These are phyloP conservation scores for Peronospora tabacina DNA, from an alignment of 352 stramenopile species.

Conservation along the genomic window DNA sequence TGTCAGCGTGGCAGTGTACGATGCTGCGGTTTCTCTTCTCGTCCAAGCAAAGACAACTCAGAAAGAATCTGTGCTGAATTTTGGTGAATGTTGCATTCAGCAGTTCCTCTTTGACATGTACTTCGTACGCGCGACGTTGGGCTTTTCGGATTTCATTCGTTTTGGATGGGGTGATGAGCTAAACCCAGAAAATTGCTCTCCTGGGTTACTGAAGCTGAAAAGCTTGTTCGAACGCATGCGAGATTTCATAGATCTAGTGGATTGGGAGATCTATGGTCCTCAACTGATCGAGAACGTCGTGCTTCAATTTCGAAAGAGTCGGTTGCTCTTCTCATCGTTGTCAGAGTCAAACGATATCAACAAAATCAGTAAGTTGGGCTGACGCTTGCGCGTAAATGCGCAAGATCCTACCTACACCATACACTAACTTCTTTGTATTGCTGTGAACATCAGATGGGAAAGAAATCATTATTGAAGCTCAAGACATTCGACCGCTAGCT, in stretches of 20 bases:
- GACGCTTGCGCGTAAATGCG: background rate
- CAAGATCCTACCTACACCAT: too few relatives aligned
- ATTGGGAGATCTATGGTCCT: conserved; percentile 85
- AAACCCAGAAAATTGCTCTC: conserved; percentile 44
- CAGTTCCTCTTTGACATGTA: conserved; percentile 89
- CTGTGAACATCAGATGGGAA: conserved; percentile 54
- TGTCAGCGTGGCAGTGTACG: conserved; percentile 62
- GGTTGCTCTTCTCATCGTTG: conserved; percentile 78
- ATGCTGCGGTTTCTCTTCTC: conserved; percentile 53
- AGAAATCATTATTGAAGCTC: conserved; percentile 50
- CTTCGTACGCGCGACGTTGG: conserved; percentile 77
- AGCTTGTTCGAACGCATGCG: conserved; percentile 68
- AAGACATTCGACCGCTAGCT: conserved; percentile 59
- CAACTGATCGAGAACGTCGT: conserved; percentile 83
- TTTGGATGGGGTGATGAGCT: conserved; percentile 85
- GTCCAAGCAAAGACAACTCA: conserved; percentile 42
- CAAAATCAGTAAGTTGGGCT: conserved; percentile 62
- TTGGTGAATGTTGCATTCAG: conserved; percentile 76
- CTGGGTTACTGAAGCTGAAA: conserved; percentile 47
- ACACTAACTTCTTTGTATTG: conserved; percentile 12
- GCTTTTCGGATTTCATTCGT: conserved; percentile 80
- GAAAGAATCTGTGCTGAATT: conserved; percentile 54
- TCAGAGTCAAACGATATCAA: conserved; percentile 78
- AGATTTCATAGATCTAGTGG: conserved; percentile 79
- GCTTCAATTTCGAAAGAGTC: conserved; percentile 78